A percentile compares a stretch with the other conserved stretches of the same genome.
These are phyloP conservation scores for Pseudozyma hubeiensis DNA, from an alignment of 1,284 basidiomycete genomes.

Conservation along the genomic window DNA sequence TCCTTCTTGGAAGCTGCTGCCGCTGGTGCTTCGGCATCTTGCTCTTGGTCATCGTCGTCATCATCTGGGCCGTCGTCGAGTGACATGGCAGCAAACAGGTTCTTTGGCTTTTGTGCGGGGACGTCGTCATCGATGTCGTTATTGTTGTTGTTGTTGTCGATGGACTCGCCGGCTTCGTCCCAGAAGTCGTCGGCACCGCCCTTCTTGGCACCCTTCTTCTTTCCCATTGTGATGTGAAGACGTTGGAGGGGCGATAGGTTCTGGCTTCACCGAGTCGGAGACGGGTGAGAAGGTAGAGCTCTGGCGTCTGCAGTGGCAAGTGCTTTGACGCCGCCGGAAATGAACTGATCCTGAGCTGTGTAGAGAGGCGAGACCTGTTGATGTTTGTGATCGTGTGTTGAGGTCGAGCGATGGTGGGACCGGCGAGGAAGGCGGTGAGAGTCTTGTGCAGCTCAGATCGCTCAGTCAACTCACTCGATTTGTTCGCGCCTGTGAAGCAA, in stretches of 20 bases:
- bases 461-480: too few relatives aligned
- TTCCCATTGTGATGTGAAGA: conserved; percentile 53
- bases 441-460: too few relatives aligned
- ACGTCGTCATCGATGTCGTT: conserved; percentile 23
- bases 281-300: background rate
- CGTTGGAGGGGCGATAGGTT: conserved; percentile 7
- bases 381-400: background rate
- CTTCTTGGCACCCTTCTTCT: conserved; percentile 63
- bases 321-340: conserved; percentile 1
- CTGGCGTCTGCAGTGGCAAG: conserved; percentile 11
- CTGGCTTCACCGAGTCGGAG: background rate
- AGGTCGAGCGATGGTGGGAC: background rate
- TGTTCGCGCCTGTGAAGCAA: too few relatives aligned
- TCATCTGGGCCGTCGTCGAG: conserved; percentile 38
- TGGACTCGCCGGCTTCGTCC: conserved; percentile 59
- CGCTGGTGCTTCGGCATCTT: conserved; percentile 14
- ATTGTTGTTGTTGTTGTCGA: conserved; percentile 33
- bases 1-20: conserved; percentile 36
- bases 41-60: conserved; percentile 18
- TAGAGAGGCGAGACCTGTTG: too few relatives aligned
- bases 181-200: conserved; percentile 62
- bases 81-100: conserved; percentile 47
- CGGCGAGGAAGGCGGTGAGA: too few relatives aligned
- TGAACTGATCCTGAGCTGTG: too few relatives aligned
- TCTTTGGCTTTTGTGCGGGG: conserved; percentile 32